Evolutionary conservation across 2,329 filamentous ascomycete genomes (phyloP), one percentile per base, ranked within the genome.

Genomic region (Fusarium sp.): DNA sequence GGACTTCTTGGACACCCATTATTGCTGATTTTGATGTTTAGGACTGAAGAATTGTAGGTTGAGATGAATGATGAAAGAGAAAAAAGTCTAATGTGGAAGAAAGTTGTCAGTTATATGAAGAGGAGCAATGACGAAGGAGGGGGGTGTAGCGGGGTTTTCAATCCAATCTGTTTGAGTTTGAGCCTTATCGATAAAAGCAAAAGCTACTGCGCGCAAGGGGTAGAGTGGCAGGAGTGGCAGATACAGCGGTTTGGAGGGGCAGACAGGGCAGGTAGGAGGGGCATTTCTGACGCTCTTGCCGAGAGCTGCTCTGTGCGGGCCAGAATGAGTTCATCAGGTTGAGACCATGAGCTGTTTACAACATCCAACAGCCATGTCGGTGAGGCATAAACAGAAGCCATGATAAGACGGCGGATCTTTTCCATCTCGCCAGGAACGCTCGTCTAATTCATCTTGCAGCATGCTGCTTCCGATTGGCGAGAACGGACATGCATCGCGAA

Each of bases 1-100:
- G 79, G 69, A 84, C 82, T 71, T 80, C 79, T 57, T 73, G 74
- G 58, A 54, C 75, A 76, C 79, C 79, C 80, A 81, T 81, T 52
- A 50, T 80, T 75, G 75, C 73, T 70, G 68, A 74, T 72, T 68
- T 54, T 49, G 59, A 55, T 59, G 53, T 37, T 56, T 69, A 57
- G 63, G 39, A 62, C 55, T 64, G 48, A 33, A 33, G 35, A 56
- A 43, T 49, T 63, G 28, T 57, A 70, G 72, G 42, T 71, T 57
- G 69, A 63, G 57, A 61, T 58, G 69, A 63, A 49, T 53, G 38
- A 63, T 59, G 54, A 52, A 55, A 47, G 54, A 55, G 39, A 50
- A 46, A 61, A 72, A 56, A 63, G 54, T 67, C 71, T 75, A 69
- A 60, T 60, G 65, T 74, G 69, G 44, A 67, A 71, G 57, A 69